A percentile compares a stretch with the other conserved stretches of the same genome.
Evolutionary conservation across 495 filamentous ascomycete species (phyloP).

Genomic region (Penicillium tannophilum): DNA sequence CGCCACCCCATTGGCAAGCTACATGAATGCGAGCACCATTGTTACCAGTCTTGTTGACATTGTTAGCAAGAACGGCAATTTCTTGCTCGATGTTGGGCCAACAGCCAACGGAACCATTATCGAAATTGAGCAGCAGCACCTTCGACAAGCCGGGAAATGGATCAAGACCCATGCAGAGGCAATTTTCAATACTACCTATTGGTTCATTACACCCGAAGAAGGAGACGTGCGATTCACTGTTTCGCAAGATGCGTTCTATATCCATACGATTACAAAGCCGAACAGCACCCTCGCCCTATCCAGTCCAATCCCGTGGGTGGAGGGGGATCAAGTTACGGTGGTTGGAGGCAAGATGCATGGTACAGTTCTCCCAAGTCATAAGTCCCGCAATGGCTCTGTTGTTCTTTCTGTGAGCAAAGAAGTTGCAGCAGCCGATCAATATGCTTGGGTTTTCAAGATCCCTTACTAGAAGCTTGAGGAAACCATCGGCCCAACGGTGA

Average conservation of each 20-base stretch:
- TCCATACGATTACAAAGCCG: slow-evolving; percentile 47
- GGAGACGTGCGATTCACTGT: slow-evolving; percentile 53
- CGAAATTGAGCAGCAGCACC: slow-evolving; percentile 44
- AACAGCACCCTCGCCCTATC: slow-evolving; percentile 39
- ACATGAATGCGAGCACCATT: slow-evolving; percentile 53
- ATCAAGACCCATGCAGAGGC: slow-evolving; percentile 53
- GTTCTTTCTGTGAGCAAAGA: slow-evolving; percentile 30
- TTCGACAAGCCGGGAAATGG: slow-evolving; percentile 53
- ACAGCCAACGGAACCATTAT: slow-evolving; percentile 55
- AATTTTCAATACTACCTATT: slow-evolving; percentile 59
- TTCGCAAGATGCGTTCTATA: slow-evolving; percentile 55
- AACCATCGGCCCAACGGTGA: too few species aligned
- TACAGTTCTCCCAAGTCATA: slow-evolving; percentile 21
- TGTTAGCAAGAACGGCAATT: slow-evolving; percentile 58
- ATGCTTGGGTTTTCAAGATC: slow-evolving; percentile 56
- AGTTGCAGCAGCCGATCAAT: slow-evolving; percentile 41
- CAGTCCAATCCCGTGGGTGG: slow-evolving; percentile 46
- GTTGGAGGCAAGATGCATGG: slow-evolving; percentile 45
- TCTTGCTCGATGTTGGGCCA: slow-evolving; percentile 58
- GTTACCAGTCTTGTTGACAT: slow-evolving; percentile 52
- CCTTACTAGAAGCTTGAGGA: background rate
- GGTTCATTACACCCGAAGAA: slow-evolving; percentile 54
- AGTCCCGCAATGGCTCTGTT: slow-evolving; percentile 26
- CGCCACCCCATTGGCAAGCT: slow-evolving; percentile 46
- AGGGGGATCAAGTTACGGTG: slow-evolving; percentile 48